Evolutionary conservation across 2,329 filamentous ascomycete genomes (phyloP).

Genomic region (Fusarium graminum): DNA sequence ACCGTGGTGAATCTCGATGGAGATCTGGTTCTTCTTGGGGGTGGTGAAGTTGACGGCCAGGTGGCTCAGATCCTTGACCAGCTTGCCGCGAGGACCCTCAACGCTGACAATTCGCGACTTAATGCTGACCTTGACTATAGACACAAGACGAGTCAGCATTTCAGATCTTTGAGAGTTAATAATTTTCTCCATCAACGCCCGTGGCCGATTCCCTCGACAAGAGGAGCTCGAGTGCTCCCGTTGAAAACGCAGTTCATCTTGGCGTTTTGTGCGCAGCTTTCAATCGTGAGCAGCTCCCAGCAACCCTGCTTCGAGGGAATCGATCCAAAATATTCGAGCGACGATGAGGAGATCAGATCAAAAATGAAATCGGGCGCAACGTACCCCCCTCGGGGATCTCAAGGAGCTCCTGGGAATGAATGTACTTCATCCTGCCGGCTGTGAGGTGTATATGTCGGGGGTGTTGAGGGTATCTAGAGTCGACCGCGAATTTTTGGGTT

Average conservation of each 20-base stretch:
- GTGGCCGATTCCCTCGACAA: constrained; percentile 9
- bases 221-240: constrained; percentile 9
- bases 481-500: constrained; percentile 53
- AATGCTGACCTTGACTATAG: constrained; percentile 94
- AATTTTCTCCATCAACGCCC: constrained; percentile 15
- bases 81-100: constrained; percentile 97
- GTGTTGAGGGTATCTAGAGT: constrained; percentile 57
- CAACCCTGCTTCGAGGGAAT: constrained; percentile 20
- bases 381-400: constrained; percentile 96
- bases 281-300: constrained; percentile 32
- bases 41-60: constrained; percentile 95
- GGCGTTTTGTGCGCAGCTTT: constrained; percentile 31
- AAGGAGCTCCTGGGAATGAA: constrained; percentile 97
- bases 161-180: constrained; percentile 18
- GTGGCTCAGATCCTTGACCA: constrained; percentile 96
- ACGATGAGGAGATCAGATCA: constrained; percentile 5
- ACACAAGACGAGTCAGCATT: constrained; percentile 50
- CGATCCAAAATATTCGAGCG: constrained; percentile 28
- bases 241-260: constrained; percentile 30
- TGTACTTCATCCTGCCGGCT: constrained; percentile 97
- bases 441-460: constrained; percentile 61
- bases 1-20: constrained; percentile 99
- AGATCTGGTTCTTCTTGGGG: constrained; percentile 87
- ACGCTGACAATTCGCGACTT: constrained; percentile 97
- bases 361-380: constrained; percentile 59